These are phyloP conservation scores for Cucumis melo DNA, from an alignment of 306 rosid species.

Conservation along the genomic window DNA sequence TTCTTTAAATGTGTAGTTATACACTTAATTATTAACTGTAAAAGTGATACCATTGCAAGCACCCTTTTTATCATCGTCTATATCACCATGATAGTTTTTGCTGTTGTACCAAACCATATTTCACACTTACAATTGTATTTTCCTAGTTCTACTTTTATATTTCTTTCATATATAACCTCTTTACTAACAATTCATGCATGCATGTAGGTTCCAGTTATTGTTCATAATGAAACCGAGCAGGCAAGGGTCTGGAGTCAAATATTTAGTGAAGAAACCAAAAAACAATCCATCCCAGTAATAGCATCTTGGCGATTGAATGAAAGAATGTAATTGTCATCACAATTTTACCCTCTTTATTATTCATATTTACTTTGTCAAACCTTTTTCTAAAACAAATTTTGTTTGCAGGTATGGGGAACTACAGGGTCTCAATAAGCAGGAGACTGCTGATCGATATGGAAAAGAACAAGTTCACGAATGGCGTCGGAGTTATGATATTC, in stretches of 20 bases:
- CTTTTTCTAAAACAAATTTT: not conserved
- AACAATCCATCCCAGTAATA: conserved; percentile 86
- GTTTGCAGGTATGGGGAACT: conserved; percentile 84
- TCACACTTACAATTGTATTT: not conserved
- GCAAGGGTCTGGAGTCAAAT: conserved; percentile 82
- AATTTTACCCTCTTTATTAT: conserved; percentile 5
- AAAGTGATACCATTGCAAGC: too few species aligned
- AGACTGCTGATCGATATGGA: conserved; percentile 94
- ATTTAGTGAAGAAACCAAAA: conserved; percentile 79
- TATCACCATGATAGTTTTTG: not conserved
- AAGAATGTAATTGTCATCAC: conserved; percentile 58
- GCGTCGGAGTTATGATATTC: conserved; percentile 91
- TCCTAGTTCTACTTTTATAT: not conserved
- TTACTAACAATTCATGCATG: conserved; percentile 10
- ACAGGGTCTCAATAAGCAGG: conserved; percentile 97
- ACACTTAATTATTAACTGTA: too few species aligned
- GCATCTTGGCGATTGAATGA: conserved; percentile 88
- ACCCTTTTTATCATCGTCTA: not conserved
- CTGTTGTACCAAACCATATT: not conserved
- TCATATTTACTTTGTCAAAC: not conserved
- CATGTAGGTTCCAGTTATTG: conserved; percentile 63
- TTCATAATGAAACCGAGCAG: conserved; percentile 82
- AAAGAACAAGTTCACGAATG: conserved; percentile 94
- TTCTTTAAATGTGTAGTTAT: too few species aligned
- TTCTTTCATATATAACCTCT: not conserved